These are phyloP conservation scores for Lophiostoma macrostomum DNA, from an alignment of 495 filamentous ascomycete species.

Conservation along the genomic window DNA sequence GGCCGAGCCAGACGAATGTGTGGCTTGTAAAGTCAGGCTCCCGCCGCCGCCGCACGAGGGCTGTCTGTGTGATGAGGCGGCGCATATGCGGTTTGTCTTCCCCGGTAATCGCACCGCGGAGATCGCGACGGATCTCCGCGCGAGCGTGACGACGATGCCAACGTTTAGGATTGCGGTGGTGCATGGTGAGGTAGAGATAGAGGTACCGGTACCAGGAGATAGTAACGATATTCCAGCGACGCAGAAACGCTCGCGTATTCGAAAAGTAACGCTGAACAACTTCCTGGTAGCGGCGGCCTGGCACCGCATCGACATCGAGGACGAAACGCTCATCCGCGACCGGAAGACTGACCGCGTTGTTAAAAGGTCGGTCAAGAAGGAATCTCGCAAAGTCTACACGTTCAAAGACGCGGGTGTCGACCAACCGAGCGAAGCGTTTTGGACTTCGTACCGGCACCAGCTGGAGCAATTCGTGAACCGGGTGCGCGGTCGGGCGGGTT, in stretches of 20 bases:
- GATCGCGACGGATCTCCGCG: too few species aligned
- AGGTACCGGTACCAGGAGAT: not conserved
- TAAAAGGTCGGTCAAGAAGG: constrained; percentile 27
- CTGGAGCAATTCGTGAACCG: constrained; percentile 38
- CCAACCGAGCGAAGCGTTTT: constrained; percentile 14
- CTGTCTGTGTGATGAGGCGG: too few species aligned
- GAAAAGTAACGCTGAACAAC: constrained; percentile 31
- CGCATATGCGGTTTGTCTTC: too few species aligned
- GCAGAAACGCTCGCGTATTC: not conserved
- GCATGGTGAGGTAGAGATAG: too few species aligned
- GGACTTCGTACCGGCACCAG: constrained; percentile 38
- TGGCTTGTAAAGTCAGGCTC: not conserved
- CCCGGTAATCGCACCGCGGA: too few species aligned
- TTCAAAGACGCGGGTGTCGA: constrained; percentile 13
- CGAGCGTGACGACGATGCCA: too few species aligned
- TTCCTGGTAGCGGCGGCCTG: constrained; percentile 41
- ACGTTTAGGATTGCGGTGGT: too few species aligned
- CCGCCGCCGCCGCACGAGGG: too few species aligned
- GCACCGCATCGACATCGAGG: constrained; percentile 41
- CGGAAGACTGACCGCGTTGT: constrained; percentile 20
- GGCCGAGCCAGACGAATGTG: constrained; percentile 20
- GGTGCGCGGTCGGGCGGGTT: constrained; percentile 31
- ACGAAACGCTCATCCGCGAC: constrained; percentile 25
- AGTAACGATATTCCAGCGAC: not conserved
- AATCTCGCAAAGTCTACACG: constrained; percentile 27